Percentiles rank a stretch among this genome's conserved stretches.
These are phyloP conservation scores for Neofusicoccum parvum DNA, from an alignment of 2,329 filamentous ascomycete species.

Conservation along the genomic window DNA sequence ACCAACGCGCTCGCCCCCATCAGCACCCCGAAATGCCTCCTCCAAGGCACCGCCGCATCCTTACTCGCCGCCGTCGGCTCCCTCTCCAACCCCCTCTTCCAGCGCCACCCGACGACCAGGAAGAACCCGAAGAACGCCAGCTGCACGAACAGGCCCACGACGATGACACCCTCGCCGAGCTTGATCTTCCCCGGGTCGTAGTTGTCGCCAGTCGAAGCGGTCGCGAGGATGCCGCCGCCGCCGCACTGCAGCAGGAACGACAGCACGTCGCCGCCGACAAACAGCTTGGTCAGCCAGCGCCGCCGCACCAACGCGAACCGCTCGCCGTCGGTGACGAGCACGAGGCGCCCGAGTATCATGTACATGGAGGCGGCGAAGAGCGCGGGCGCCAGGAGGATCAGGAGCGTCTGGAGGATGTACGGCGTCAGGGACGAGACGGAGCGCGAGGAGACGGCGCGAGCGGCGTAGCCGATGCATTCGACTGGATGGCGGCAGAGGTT, in stretches of 20 bases:
- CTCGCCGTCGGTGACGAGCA: slow-evolving; percentile 37
- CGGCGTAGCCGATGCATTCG: slow-evolving; percentile 55
- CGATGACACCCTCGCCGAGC: slow-evolving; percentile 46
- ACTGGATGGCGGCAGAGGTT: slow-evolving; percentile 35
- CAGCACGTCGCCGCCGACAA: slow-evolving; percentile 46
- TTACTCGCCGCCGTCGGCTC: not conserved
- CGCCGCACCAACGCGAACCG: slow-evolving; percentile 36
- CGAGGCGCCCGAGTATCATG: slow-evolving; percentile 47
- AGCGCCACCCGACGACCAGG: slow-evolving; percentile 31
- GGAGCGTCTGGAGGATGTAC: slow-evolving; percentile 48
- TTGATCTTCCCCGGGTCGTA: not conserved
- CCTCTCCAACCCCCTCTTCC: not conserved
- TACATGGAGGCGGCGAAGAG: slow-evolving; percentile 51
- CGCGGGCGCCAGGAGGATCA: slow-evolving; percentile 50
- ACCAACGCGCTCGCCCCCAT: slow-evolving; percentile 31
- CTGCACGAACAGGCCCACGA: slow-evolving; percentile 54
- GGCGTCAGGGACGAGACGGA: slow-evolving; percentile 33
- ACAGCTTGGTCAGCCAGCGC: slow-evolving; percentile 43
- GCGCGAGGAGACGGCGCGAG: slow-evolving; percentile 43
- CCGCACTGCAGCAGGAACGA: slow-evolving; percentile 44
- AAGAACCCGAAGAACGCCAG: slow-evolving; percentile 55
- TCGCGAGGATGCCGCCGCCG: slow-evolving; percentile 1
- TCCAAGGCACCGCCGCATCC: not conserved
- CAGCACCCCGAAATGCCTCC: slow-evolving; percentile 27
- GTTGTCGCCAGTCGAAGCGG: too few relatives aligned